Evolutionary conservation across 2,329 filamentous ascomycete species (phyloP), one percentile per base, ranked within the genome.

Genomic region (Phialocephala subalpina): DNA sequence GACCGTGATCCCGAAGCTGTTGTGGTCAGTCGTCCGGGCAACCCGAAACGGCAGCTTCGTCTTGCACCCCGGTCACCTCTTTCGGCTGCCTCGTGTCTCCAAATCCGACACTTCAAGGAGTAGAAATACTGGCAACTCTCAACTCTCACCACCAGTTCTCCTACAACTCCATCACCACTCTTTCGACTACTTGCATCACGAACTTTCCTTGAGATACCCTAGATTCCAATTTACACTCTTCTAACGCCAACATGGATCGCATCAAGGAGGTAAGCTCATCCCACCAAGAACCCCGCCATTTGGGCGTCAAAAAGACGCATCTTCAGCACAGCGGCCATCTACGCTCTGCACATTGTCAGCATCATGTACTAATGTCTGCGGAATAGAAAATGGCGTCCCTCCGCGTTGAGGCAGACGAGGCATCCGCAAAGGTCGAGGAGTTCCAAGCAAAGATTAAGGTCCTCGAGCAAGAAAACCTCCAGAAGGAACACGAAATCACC

Each of bases 401-500:
- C 84, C 94, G 95, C 80, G 83, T 95, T 82, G 93, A 98, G 87
- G 92, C 93, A 77, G 96, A 98, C 78, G 92, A 96, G 79, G 90
- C 92, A 71, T 83, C 89, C 72, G 82, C 85, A 79, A 92, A 95
- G 84, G 90, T 91, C 71, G 93, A 97, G 79, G 95, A 98, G 83
- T 88, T 97, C 73, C 90, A 96, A 83, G 73, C 82, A 76, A 94
- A 93, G 83, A 87, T 97, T 83, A 98, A 97, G 87, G 81, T 83
- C 62, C 87, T 98, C 71, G 94, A 99, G 84, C 92, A 97, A 82
- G 95, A 98, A 84, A 97, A 94, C 81, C 87, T 97, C 70, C 86
- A 91, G 79, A 98, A 98, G 86, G 96, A 98, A 85, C 94, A 98
- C 83, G 95, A 98, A 81, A 97, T 98, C 81, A 97, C 92, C 73